Base-by-base conservation (phyloP, 345 rosid species). In the Gossypium rotundifolium region DNA sequence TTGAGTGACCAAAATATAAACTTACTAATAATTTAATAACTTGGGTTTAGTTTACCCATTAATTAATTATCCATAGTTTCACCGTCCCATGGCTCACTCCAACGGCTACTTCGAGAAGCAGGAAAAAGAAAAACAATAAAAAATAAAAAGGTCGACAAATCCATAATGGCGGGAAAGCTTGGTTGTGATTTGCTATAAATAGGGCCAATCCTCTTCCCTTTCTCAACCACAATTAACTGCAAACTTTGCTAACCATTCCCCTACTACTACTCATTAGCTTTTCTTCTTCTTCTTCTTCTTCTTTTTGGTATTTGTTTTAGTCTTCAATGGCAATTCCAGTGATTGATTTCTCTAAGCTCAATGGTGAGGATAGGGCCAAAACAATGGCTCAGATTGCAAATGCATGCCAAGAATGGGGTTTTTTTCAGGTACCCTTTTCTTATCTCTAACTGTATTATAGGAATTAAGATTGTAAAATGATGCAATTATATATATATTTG, bases 381-480 rank as follows among this genome's bases (percentile, higher is more conserved):
- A 84, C 90, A 3, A 74, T 91, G 73, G 93, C 90, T 74, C 83
- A 83, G 78, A 88, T 93, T 45, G 97, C 97, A 45, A 86, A 77
- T 77, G 88, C 88, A 23, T 91, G 97, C 11, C 88, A 91, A 74
- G 94, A 91, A 52, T 93, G 95, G 97, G 98, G 98, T 12, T 91
- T 93, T 79, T 93, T 93, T 44, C 98, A 93, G 98, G 98, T 93
- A 78, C 11, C 7, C 25, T 12, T 66, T 29, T 44, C n/a, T 72
- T 73, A 22, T 14, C 25, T 2, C 29, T n/a, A 51, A n/a, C 58
- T 22, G 1, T 38, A 11, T 7, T 17, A 10, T 49, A 14, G n/a
- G 59, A 9, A 51, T 17, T 16, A 14, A 33, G 40, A 33, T 33
- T 52, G 60, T 55, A 7, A 10, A 14, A 17, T 53, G 40, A 33